Evolutionary conservation across 192 early-diverging fungal species (phyloP).

Genomic region (Paraglomus brasilianum): DNA sequence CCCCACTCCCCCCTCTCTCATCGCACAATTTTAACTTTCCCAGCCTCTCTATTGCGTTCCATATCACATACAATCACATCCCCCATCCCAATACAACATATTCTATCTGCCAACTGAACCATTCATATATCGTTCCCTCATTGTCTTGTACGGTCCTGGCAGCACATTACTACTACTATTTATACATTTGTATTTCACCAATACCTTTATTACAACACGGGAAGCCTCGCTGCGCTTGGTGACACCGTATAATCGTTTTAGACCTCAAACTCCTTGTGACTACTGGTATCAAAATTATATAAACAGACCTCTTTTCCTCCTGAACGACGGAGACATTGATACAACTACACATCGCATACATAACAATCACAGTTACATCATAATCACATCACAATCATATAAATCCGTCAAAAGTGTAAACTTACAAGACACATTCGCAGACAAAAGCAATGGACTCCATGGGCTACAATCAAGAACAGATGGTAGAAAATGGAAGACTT

Average conservation of each 20-base stretch:
- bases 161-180: too few relatives aligned
- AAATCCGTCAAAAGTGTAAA: neutral
- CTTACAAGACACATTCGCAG: neutral
- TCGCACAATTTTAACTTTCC: too few relatives aligned
- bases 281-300: neutral
- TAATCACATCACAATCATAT: neutral
- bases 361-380: too few relatives aligned
- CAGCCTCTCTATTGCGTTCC: too few relatives aligned
- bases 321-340: neutral
- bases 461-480: constrained; percentile 1
- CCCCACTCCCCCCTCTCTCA: too few relatives aligned
- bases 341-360: neutral
- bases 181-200: too few relatives aligned
- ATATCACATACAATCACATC: too few relatives aligned
- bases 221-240: constrained; percentile 32
- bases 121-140: too few relatives aligned
- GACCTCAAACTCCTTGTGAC: too few relatives aligned
- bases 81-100: too few relatives aligned
- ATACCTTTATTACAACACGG: neutral
- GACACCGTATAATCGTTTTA: constrained; percentile 2
- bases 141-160: too few relatives aligned
- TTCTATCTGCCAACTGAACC: too few relatives aligned
- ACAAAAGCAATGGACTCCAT: constrained; percentile 23
- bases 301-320: neutral
- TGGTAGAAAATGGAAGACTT: neutral